Evolutionary conservation across 352 stramenopile species (phyloP).

Genomic region (Phytopythium litorale): DNA sequence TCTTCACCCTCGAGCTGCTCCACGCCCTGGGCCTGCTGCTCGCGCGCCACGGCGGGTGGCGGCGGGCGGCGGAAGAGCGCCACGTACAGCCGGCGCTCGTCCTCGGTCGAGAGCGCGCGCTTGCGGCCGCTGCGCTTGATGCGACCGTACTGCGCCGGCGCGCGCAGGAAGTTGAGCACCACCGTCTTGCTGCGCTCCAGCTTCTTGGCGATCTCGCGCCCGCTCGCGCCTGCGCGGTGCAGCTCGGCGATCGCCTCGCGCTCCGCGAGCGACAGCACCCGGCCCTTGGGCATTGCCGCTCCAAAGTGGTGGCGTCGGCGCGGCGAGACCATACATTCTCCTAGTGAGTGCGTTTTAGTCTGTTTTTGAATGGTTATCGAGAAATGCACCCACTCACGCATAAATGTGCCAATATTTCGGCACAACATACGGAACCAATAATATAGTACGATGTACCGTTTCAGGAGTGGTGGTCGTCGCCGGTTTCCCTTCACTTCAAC

Average conservation of each 20-base stretch:
- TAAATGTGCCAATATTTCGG: no score
- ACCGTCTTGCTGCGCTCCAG: conserved; percentile 52
- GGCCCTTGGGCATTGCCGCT: conserved; percentile 38
- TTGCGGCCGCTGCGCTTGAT: conserved; percentile 53
- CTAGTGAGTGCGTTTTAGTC: no score
- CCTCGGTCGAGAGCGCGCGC: conserved; percentile 33
- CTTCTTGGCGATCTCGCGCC: conserved; percentile 45
- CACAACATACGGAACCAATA: no score
- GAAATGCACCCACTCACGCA: background rate
- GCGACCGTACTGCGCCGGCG: conserved; percentile 36
- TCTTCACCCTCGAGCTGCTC: background rate
- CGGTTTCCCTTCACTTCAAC: conserved; percentile 4
- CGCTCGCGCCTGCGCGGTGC: conserved; percentile 33
- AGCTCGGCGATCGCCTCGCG: conserved; percentile 42
- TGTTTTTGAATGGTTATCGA: background rate
- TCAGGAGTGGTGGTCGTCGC: background rate
- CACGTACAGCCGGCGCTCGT: conserved; percentile 36
- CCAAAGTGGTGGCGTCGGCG: background rate
- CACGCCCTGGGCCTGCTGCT: background rate
- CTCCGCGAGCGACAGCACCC: conserved; percentile 28
- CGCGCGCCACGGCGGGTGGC: background rate
- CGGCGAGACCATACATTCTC: no score
- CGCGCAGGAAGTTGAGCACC: conserved; percentile 54
- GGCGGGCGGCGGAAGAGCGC: conserved; percentile 19
- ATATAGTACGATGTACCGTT: background rate